Evolutionary conservation across 345 rosid genomes (phyloP).

Genomic region (Acer yangbiense): DNA sequence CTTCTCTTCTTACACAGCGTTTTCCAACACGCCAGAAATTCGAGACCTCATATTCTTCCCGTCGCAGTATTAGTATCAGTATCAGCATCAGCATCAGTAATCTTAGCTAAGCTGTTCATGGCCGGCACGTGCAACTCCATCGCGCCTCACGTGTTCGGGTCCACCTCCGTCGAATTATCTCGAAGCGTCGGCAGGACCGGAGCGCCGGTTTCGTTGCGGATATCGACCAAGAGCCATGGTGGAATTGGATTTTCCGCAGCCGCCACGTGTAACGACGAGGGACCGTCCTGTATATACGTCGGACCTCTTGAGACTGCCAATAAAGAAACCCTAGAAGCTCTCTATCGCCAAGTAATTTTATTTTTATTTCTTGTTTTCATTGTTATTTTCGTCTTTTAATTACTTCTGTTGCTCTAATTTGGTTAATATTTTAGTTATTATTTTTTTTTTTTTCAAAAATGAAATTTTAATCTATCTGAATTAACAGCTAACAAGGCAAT

Average conservation of each 20-base stretch:
- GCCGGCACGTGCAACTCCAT: conserved; percentile 62
- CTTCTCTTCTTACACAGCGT: neutral
- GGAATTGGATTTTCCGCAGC: conserved; percentile 36
- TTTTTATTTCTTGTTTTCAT: neutral
- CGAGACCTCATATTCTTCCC: neutral
- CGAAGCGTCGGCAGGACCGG: conserved; percentile 39
- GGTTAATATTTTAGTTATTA: neutral
- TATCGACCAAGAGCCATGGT: conserved; percentile 43
- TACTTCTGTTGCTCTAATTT: neutral
- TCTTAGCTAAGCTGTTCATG: conserved; percentile 37
- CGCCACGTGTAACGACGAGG: conserved; percentile 48
- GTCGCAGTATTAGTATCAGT: neutral
- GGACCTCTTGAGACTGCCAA: conserved; percentile 95
- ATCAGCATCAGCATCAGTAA: no score
- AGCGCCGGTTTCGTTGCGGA: conserved; percentile 52
- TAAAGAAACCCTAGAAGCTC: conserved; percentile 94
- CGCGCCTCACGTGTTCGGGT: conserved; percentile 51
- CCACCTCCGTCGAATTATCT: conserved; percentile 42
- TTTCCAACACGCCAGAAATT: neutral
- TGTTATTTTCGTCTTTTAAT: neutral
- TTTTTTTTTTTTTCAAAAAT: no score
- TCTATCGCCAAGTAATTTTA: conserved; percentile 62
- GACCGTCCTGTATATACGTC: conserved; percentile 85
- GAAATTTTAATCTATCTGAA: no score
- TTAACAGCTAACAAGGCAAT: no score